Evolutionary conservation across 2,329 filamentous ascomycete genomes (phyloP).

Genomic region (Penicillium sp.): DNA sequence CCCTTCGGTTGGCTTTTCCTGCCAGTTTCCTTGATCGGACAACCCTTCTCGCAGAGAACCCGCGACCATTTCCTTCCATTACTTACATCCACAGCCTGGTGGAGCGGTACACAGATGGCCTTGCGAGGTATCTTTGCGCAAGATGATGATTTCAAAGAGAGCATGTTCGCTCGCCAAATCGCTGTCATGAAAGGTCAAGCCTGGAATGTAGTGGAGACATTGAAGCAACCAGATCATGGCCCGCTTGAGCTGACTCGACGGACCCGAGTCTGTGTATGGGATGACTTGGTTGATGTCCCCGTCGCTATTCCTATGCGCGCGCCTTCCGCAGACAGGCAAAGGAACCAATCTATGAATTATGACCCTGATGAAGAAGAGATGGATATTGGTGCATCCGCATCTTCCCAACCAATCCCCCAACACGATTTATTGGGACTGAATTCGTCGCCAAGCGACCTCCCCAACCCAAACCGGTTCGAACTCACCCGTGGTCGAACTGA

Average conservation of each 20-base stretch:
- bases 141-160: conserved; percentile 94
- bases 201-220: conserved; percentile 97
- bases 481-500: conserved; percentile 48
- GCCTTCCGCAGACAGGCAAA: conserved; percentile 79
- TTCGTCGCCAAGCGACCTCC: conserved; percentile 57
- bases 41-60: conserved; percentile 92
- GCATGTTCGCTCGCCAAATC: conserved; percentile 98
- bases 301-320: conserved; percentile 86
- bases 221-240: conserved; percentile 89
- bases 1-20: conserved; percentile 98
- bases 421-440: conserved; percentile 69
- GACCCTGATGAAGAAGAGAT: conserved; percentile 74
- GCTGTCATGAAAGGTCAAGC: conserved; percentile 99
- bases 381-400: conserved; percentile 75
- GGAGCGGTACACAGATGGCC: conserved; percentile 87
- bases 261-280: conserved; percentile 93
- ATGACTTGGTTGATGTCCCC: conserved; percentile 93
- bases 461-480: conserved; percentile 73
- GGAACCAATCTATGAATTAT: conserved; percentile 56
- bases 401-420: conserved; percentile 49
- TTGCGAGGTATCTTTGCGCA: conserved; percentile 84
- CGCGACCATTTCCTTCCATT: conserved; percentile 93
- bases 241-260: conserved; percentile 88
- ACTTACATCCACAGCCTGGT: conserved; percentile 92
- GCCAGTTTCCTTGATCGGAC: conserved; percentile 90